A percentile compares a stretch with the other conserved stretches of the same genome.
phyloP scores from a whole-genome alignment of 371 early-diverging fungal species.

The Dinochytrium kinnereticum region DNA sequence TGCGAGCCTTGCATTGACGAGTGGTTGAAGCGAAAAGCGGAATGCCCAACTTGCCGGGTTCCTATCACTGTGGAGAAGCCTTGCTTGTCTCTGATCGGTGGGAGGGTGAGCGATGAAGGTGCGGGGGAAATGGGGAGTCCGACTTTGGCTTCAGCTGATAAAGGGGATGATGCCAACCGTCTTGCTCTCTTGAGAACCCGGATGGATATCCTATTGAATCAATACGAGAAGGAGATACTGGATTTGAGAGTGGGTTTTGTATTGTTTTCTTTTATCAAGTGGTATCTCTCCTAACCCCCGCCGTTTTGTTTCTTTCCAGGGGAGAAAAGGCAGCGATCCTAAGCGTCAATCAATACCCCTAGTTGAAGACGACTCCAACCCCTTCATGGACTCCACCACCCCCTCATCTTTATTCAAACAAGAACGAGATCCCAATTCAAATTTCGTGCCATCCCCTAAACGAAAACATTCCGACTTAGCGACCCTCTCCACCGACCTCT shows the following conservation, averaged over 20 bases:
- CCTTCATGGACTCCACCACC: neutral
- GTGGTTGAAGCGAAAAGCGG: slow-evolving; percentile 12
- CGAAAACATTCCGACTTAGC: no score
- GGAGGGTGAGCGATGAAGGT: neutral
- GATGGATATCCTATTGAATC: neutral
- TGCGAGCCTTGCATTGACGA: slow-evolving; percentile 5
- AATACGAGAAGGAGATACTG: neutral
- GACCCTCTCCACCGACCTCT: neutral
- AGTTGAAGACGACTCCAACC: neutral
- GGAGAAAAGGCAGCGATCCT: no score
- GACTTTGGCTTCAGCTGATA: no score
- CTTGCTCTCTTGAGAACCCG: neutral
- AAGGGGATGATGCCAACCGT: neutral
- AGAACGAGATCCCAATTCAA: no score
- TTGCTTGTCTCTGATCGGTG: slow-evolving; percentile 8
- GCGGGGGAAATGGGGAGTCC: no score
- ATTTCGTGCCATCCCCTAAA: no score
- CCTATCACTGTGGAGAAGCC: neutral
- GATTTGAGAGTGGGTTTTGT: no score
- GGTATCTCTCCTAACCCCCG: no score
- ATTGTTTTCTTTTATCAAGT: no score
- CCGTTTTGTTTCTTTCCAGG: no score
- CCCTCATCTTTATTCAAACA: no score
- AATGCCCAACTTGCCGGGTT: neutral
- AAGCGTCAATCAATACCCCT: neutral